phyloP scores from a whole-genome alignment of 495 filamentous ascomycete species.

The Neurospora cerealis region DNA sequence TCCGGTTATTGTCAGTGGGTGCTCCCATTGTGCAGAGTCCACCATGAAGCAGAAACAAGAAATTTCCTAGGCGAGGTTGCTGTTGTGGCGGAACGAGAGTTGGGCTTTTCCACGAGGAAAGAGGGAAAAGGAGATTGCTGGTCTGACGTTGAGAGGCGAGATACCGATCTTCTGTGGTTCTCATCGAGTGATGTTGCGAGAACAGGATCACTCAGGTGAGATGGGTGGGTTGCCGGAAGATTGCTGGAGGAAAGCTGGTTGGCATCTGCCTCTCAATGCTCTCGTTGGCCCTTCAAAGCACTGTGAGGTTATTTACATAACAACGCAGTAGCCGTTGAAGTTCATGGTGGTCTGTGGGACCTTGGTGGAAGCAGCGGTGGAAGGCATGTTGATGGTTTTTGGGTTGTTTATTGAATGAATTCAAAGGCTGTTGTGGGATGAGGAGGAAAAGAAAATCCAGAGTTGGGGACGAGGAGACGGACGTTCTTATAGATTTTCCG shows the following conservation, averaged over 20 bases:
- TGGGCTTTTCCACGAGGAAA: not conserved
- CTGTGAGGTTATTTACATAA: conserved; percentile 26
- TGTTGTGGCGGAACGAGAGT: not conserved
- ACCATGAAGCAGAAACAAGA: not conserved
- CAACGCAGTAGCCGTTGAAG: conserved; percentile 27
- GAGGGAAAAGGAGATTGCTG: not conserved
- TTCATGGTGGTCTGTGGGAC: conserved; percentile 22
- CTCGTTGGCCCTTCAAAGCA: not conserved
- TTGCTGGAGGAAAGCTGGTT: not conserved
- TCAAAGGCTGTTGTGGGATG: conserved; percentile 8
- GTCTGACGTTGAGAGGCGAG: not conserved
- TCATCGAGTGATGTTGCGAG: not conserved
- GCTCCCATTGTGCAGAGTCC: not conserved
- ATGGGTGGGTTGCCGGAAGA: not conserved
- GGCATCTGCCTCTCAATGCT: not conserved
- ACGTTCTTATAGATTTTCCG: conserved; percentile 15
- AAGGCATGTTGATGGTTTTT: conserved; percentile 28
- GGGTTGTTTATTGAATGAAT: conserved; percentile 8
- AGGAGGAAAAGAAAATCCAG: conserved; percentile 8
- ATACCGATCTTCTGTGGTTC: not conserved
- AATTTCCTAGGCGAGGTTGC: not conserved
- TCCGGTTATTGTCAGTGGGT: not conserved
- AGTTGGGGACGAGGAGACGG: not conserved
- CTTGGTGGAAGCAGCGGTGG: conserved; percentile 19
- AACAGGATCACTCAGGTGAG: not conserved